Base-by-base conservation (phyloP, 1,284 basidiomycete genomes). In the Irpex sp. region DNA sequence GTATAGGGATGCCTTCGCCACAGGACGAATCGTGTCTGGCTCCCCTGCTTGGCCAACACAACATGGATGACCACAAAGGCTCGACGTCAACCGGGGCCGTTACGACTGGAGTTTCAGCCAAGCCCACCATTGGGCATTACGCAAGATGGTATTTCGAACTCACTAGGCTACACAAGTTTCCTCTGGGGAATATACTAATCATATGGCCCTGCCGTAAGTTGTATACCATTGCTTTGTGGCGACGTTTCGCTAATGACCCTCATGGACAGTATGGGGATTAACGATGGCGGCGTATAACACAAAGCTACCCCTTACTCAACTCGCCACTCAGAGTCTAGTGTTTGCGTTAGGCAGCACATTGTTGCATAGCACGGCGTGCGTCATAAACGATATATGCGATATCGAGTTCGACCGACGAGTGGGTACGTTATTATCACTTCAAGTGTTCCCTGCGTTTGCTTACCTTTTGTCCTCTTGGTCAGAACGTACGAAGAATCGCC, bases 341-440 rank as follows among this genome's bases (percentile, higher is more conserved):
- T 55, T 21, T 55, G n/a, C 44, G 31, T 31, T 60, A 21, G 59
- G 49, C 19, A 51, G 49, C 1, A 60, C 59, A 36, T 17, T 60
- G 49, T 26, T 60, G 8, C 59, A 60, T 40, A 60, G 59, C 51
- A 31, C 59, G 5, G 59, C 59, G 7, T 60, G 59, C 36, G 51
- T 60, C 51, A 36, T 60, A 17, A 60, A 60, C 17, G 59, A 60
- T n/a, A 60, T 60, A 13, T 60, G 49, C 49, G 59, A 60, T 31
- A 54, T 60, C 49, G 59, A 60, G 7, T 54, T 60, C n/a, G 59
- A 60, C 31, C 26, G 34, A 11, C 48, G 52, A 55, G 59, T 60
- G 6, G 59, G 59, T 60, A 5, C 51, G 59, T 60, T 21, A 15
- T 7, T 11, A 11, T n/a, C n/a, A 13, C n/a, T 47, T 47, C 44